phyloP scores from a whole-genome alignment of 2,329 filamentous ascomycete genomes.

The Furcasterigmium sp. region DNA sequence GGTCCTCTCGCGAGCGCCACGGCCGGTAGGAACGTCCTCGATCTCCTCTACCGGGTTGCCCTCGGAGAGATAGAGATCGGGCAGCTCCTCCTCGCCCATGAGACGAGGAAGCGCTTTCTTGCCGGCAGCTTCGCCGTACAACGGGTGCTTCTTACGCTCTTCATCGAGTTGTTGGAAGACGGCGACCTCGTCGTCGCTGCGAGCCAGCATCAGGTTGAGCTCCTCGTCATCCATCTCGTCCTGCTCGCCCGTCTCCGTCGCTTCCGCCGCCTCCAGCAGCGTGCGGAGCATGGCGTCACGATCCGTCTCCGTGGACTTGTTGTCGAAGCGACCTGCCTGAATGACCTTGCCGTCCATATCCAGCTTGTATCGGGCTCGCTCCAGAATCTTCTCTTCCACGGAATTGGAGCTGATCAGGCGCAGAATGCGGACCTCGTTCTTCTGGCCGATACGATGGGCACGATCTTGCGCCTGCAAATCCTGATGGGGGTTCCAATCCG shows the following conservation, averaged over 20 bases:
- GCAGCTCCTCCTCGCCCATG: constrained; percentile 81
- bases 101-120: constrained; percentile 69
- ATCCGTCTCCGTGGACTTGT: constrained; percentile 98
- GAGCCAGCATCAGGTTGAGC: constrained; percentile 88
- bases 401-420: constrained; percentile 95
- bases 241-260: constrained; percentile 65
- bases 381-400: constrained; percentile 96
- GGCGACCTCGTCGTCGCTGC: constrained; percentile 72
- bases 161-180: constrained; percentile 81
- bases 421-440: constrained; percentile 97
- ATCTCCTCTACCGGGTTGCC: constrained; percentile 77
- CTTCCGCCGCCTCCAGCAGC: constrained; percentile 77
- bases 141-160: constrained; percentile 58
- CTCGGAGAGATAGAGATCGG: constrained; percentile 89
- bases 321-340: constrained; percentile 98
- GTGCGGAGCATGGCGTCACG: constrained; percentile 95
- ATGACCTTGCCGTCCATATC: constrained; percentile 99
- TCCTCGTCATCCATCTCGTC: constrained; percentile 99
- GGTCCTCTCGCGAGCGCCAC: constrained; percentile 91
- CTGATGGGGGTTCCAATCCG: constrained; percentile 99
- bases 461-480: constrained; percentile 99
- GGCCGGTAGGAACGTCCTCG: constrained; percentile 68
- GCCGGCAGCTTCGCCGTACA: constrained; percentile 64
- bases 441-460: constrained; percentile 99
- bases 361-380: constrained; percentile 94